A percentile compares a stretch with the other conserved stretches of the same genome.
These are phyloP conservation scores for Neostapfia colusana DNA, from an alignment of 176 grass and related monocot genomes.

Conservation along the genomic window DNA sequence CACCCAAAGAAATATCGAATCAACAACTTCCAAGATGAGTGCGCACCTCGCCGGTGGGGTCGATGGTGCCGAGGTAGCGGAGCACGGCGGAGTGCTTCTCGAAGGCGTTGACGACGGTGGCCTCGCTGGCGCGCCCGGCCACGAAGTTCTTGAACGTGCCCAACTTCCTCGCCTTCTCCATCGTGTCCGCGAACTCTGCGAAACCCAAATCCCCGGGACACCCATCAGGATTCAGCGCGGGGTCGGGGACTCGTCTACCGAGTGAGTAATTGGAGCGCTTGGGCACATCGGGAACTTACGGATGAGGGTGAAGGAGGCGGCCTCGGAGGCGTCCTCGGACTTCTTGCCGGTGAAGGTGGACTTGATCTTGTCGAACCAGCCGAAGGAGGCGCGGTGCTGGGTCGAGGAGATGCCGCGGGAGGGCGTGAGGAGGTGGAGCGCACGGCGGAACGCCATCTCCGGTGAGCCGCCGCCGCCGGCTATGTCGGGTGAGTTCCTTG, in stretches of 20 bases:
- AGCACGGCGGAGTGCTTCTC: conserved; percentile 74
- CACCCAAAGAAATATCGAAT: neutral
- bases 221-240: neutral
- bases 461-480: conserved; percentile 21
- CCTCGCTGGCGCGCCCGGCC: conserved; percentile 55
- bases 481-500: neutral
- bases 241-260: neutral
- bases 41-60: conserved; percentile 62
- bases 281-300: conserved; percentile 38
- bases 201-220: neutral
- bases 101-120: conserved; percentile 59
- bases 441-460: conserved; percentile 40
- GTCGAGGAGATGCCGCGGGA: conserved; percentile 69
- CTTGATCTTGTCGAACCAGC: conserved; percentile 97
- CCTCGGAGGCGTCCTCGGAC: conserved; percentile 30
- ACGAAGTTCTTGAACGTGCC: conserved; percentile 84
- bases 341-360: conserved; percentile 74
- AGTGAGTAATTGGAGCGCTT: neutral
- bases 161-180: conserved; percentile 80
- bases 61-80: conserved; percentile 67
- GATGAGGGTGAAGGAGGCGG: conserved; percentile 62
- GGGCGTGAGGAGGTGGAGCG: conserved; percentile 41
- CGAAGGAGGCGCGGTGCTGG: conserved; percentile 62
- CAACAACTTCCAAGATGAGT: neutral
- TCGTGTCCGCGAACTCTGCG: conserved; percentile 77